Base-by-base conservation (phyloP, 768 basidiomycete species). In the Filobasidium wieringae region DNA sequence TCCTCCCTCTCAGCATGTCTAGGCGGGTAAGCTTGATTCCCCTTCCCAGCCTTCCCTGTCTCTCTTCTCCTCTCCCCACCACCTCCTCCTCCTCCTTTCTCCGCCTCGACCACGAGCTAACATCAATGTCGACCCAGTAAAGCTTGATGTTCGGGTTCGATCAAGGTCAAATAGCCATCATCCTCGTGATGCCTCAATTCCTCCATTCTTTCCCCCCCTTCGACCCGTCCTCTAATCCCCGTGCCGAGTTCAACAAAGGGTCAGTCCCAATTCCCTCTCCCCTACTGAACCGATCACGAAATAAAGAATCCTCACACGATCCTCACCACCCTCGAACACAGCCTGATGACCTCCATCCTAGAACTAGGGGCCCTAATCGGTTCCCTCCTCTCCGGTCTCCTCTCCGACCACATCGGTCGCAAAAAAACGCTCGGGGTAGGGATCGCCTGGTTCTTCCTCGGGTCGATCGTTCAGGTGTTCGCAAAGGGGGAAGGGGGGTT, bases 321-420 rank as follows among this genome's bases (percentile, higher is more conserved):
- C n/a, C 9, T 37, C 36, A n/a, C 9, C 36, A 9, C n/a, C 11
- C n/a, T 9, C 36, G 9, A 9, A n/a, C 36, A 47, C 24, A 56
- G 59, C 5, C 19, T 62, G 39, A 62, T 62, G 56, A 58, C 60
- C 19, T 36, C 47, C 22, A 43, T 53, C 27, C 52, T 62, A 11
- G 56, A 58, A 32, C 32, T 62, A 14, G 60, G 60, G 0, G 60
- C 60, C 6, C 32, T 58, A 19, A 8, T 57, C 7, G 60, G 60
- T n/a, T 50, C 56, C 9, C 9, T 62, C 32, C 24, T 29, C n/a
- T 8, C 51, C 15, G 55, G 56, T 27, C 54, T 43, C 40, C n/a
- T 58, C 36, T 50, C 60, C 37, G 60, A 62, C 51, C 40, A 53
- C 24, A 45, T 17, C 39, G 53, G 51, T 15, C 49, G 60, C 4